These are phyloP conservation scores for Linum tenue DNA, from an alignment of 345 rosid species.

Conservation along the genomic window DNA sequence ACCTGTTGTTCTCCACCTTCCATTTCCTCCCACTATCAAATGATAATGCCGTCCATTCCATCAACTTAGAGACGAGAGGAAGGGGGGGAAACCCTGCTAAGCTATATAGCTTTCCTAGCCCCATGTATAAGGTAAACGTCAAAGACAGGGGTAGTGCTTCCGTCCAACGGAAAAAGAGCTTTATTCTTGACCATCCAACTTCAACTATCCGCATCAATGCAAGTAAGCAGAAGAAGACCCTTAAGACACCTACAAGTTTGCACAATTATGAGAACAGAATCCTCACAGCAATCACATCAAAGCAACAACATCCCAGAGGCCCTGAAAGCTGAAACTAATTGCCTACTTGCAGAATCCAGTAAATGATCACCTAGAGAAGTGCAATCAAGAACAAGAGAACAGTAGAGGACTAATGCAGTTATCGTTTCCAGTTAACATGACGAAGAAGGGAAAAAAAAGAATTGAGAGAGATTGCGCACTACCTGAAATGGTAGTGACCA, in stretches of 20 bases:
- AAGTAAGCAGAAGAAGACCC: background rate
- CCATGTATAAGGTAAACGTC: background rate
- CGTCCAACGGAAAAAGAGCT: too few species aligned
- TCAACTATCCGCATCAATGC: background rate
- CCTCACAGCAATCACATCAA: background rate
- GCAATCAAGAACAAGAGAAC: background rate
- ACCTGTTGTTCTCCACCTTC: background rate
- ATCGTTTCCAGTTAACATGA: too few species aligned
- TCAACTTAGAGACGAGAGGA: background rate
- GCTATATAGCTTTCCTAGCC: background rate
- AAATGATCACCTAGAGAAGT: background rate
- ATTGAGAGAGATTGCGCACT: background rate
- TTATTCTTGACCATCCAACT: background rate
- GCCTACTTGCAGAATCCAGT: background rate
- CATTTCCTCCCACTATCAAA: background rate
- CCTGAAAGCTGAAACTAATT: background rate
- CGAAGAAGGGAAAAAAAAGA: too few species aligned
- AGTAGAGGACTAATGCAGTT: background rate
- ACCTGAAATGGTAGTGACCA: constrained; percentile 96
- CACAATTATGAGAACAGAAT: background rate
- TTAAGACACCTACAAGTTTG: background rate
- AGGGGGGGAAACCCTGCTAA: background rate
- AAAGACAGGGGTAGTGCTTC: background rate
- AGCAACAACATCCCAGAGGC: background rate
- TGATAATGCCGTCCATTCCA: background rate